phyloP scores from a whole-genome alignment of 768 basidiomycete species.

The Auriscalpium microsporum region DNA sequence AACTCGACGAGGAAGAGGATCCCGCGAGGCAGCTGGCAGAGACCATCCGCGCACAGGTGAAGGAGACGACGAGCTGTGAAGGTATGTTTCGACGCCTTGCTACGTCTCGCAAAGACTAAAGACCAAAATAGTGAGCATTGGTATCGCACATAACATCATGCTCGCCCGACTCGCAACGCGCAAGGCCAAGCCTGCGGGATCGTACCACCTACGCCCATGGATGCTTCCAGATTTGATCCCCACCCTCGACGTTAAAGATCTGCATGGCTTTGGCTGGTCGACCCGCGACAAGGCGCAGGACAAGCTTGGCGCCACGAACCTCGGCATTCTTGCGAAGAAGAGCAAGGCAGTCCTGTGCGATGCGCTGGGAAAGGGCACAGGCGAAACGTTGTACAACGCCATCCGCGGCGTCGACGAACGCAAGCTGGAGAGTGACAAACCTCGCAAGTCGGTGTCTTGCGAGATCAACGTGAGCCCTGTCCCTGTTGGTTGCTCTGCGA shows the following conservation, averaged over 20 bases:
- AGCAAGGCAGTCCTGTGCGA: slow-evolving; percentile 60
- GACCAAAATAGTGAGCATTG: slow-evolving; percentile 66
- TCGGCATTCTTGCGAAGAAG: slow-evolving; percentile 60
- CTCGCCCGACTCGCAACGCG: slow-evolving; percentile 89
- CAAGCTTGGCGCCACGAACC: slow-evolving; percentile 61
- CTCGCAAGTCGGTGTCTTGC: slow-evolving; percentile 85
- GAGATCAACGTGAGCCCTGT: slow-evolving; percentile 78
- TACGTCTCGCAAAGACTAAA: background rate
- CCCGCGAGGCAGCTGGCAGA: slow-evolving; percentile 76
- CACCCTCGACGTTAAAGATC: slow-evolving; percentile 64
- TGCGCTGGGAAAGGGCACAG: slow-evolving; percentile 70
- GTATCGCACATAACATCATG: slow-evolving; percentile 85
- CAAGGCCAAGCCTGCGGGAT: slow-evolving; percentile 83
- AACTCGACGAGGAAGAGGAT: slow-evolving; percentile 31
- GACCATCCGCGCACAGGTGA: slow-evolving; percentile 67
- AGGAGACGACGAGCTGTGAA: slow-evolving; percentile 76
- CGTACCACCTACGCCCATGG: slow-evolving; percentile 59
- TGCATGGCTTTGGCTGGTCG: slow-evolving; percentile 82
- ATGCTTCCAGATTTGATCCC: slow-evolving; percentile 49
- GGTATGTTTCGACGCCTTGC: slow-evolving; percentile 34
- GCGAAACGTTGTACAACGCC: slow-evolving; percentile 79
- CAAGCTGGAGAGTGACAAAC: slow-evolving; percentile 73
- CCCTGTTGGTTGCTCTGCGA: slow-evolving; percentile 2
- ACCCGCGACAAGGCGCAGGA: slow-evolving; percentile 71
- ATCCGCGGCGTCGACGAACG: slow-evolving; percentile 78